Evolutionary conservation across 257 asterid species (phyloP).

Genomic region (Euphrasia confusa): DNA sequence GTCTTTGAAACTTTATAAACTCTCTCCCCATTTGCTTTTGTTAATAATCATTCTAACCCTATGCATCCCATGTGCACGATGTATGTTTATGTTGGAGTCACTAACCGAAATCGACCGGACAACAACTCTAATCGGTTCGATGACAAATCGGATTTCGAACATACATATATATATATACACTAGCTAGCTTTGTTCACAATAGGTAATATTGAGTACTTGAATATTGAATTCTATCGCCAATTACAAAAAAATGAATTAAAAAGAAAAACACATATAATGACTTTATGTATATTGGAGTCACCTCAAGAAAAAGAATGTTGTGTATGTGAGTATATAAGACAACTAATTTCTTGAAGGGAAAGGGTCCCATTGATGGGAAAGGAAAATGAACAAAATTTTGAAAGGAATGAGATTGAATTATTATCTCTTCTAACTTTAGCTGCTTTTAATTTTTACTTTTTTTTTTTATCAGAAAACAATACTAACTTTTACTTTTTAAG

Average conservation of each 20-base stretch:
- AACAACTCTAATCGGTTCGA: no score
- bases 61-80: conserved; percentile 50
- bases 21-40: conserved; percentile 34
- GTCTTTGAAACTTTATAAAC: conserved; percentile 56
- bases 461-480: conserved; percentile 9
- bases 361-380: conserved; percentile 36
- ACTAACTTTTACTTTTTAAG: conserved; percentile 26
- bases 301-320: conserved; percentile 43
- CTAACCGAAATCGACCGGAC: no score
- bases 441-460: background rate
- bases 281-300: conserved; percentile 54
- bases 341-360: conserved; percentile 38
- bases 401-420: conserved; percentile 26
- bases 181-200: background rate
- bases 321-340: conserved; percentile 39
- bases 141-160: no score
- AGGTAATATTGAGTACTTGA: background rate
- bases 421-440: conserved; percentile 12
- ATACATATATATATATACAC: no score
- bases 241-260: background rate
- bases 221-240: background rate
- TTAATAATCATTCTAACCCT: conserved; percentile 44
- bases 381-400: conserved; percentile 29
- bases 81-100: conserved; percentile 2
- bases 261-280: conserved; percentile 2